Conservation (phyloP, 495 filamentous ascomycete species). For the Xylaria bambusicola region DNA sequence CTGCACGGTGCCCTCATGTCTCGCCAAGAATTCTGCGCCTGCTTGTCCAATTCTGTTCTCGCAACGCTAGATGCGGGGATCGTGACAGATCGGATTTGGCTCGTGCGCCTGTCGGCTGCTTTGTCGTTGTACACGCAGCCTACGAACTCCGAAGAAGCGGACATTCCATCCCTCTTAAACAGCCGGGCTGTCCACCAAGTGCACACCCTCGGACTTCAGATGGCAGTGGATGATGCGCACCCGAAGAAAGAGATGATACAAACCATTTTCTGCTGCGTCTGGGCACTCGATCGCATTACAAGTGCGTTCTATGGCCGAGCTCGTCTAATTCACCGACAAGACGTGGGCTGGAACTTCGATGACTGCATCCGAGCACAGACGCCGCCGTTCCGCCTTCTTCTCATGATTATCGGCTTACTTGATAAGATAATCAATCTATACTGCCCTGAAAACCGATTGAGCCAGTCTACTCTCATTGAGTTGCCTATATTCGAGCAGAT, state of each 20-base stretch:
- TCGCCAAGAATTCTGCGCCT: conserved; percentile 40
- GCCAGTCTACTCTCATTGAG: conserved; percentile 43
- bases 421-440: conserved; percentile 70
- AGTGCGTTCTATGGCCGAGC: conserved; percentile 65
- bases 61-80: conserved; percentile 36
- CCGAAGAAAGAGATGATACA: conserved; percentile 27
- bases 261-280: conserved; percentile 66
- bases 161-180: conserved; percentile 33
- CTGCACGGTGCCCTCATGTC: conserved; percentile 25
- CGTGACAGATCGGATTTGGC: conserved; percentile 33
- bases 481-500: conserved; percentile 70
- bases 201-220: conserved; percentile 67
- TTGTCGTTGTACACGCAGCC: conserved; percentile 40
- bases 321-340: conserved; percentile 64
- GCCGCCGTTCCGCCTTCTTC: conserved; percentile 49
- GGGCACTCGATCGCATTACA: conserved; percentile 67
- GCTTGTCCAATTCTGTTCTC: conserved; percentile 36
- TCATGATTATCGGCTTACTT: conserved; percentile 53
- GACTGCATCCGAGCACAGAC: conserved; percentile 45
- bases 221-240: conserved; percentile 38
- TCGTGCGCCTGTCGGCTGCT: conserved; percentile 33
- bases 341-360: conserved; percentile 59
- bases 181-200: conserved; percentile 57
- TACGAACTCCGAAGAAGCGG: conserved; percentile 32
- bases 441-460: conserved; percentile 56